phyloP scores from a whole-genome alignment of 2,329 filamentous ascomycete species.

The Epichloe typhina region DNA sequence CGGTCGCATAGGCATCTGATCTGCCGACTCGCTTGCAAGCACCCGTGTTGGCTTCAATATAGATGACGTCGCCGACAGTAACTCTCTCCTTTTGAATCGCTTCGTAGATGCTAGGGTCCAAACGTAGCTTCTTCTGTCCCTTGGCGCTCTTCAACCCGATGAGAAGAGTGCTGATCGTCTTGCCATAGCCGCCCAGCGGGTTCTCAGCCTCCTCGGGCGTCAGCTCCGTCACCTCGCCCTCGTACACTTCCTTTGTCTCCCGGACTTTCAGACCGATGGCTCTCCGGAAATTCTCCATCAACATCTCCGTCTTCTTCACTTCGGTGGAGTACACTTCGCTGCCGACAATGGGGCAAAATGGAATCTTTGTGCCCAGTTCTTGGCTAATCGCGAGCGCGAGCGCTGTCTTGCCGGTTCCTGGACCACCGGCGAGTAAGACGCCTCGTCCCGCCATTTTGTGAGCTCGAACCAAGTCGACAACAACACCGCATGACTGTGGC shows the following conservation, averaged over 20 bases:
- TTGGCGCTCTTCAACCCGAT: constrained; percentile 91
- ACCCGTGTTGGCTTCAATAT: constrained; percentile 97
- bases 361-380: constrained; percentile 94
- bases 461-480: constrained; percentile 87
- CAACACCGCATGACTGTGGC: constrained; percentile 76
- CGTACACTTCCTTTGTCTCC: constrained; percentile 98
- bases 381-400: constrained; percentile 91
- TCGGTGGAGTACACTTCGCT: constrained; percentile 97
- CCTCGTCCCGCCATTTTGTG: constrained; percentile 97
- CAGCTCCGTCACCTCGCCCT: constrained; percentile 95
- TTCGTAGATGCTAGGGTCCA: constrained; percentile 98
- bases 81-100: constrained; percentile 98
- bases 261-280: constrained; percentile 94
- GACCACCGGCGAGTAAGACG: constrained; percentile 84
- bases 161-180: constrained; percentile 90
- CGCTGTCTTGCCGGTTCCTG: constrained; percentile 93
- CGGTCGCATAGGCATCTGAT: constrained; percentile 92
- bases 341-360: constrained; percentile 94
- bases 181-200: constrained; percentile 88
- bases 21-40: constrained; percentile 94
- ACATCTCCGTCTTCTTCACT: constrained; percentile 97
- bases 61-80: constrained; percentile 91
- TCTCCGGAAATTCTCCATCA: constrained; percentile 98
- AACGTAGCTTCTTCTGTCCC: constrained; percentile 91
- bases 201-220: constrained; percentile 98